Percentiles rank a stretch among this genome's conserved stretches.
Evolutionary conservation across 2,329 filamentous ascomycete genomes (phyloP).

Genomic region (Chaetomium sp.): DNA sequence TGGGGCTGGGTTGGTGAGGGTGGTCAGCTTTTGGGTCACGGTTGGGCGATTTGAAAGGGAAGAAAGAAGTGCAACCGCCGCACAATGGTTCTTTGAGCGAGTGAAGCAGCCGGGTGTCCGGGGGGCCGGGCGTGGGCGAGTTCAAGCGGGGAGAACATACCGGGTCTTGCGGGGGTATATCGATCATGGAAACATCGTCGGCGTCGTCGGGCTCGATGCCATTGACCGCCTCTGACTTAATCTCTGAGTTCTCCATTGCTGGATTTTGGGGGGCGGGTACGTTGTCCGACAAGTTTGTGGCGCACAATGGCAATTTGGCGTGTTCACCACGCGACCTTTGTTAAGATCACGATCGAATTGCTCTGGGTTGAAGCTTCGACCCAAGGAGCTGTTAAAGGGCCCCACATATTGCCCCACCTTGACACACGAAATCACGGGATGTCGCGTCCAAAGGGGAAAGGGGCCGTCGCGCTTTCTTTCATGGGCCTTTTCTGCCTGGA

Average conservation of each 20-base stretch:
- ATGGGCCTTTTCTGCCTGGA: constrained; percentile 7
- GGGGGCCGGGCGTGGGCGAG: background rate
- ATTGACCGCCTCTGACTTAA: background rate
- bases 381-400: background rate
- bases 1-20: background rate
- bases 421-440: constrained; percentile 21
- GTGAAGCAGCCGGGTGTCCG: background rate
- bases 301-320: background rate
- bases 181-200: constrained; percentile 12
- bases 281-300: constrained; percentile 9
- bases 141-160: background rate
- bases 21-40: too few relatives aligned
- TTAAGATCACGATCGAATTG: too few relatives aligned
- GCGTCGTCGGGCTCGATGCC: background rate
- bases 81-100: too few relatives aligned
- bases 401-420: constrained; percentile 5
- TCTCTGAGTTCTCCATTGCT: background rate
- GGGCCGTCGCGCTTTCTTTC: constrained; percentile 4
- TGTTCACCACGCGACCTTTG: background rate
- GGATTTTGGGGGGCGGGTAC: background rate
- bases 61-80: background rate
- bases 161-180: constrained; percentile 10
- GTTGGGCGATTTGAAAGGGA: background rate
- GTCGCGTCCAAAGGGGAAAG: constrained; percentile 12
- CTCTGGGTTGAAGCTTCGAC: background rate